These are phyloP conservation scores for Grigorovia transvaalensis DNA, from an alignment of 805 yeast species.

Conservation along the genomic window DNA sequence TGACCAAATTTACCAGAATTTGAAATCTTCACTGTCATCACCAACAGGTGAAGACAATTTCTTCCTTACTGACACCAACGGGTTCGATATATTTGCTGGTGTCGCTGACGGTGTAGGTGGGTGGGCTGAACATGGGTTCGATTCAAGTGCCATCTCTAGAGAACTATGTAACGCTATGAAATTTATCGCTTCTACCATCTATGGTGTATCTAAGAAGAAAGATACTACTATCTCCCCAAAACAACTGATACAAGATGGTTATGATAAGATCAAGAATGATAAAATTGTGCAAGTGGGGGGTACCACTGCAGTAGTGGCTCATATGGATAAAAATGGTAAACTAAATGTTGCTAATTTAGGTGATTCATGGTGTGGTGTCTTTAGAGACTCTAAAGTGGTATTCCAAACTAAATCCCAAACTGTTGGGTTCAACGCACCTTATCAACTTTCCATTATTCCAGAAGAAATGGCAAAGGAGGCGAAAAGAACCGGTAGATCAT, in stretches of 20 bases:
- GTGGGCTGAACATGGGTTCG: constrained; percentile 87
- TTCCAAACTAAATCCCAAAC: constrained; percentile 67
- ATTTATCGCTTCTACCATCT: constrained; percentile 11
- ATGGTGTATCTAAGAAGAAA: constrained; percentile 2
- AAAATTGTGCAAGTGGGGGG: constrained; percentile 79
- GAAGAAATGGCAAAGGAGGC: constrained; percentile 43
- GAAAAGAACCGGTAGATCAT: constrained; percentile 44
- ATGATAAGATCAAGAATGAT: constrained; percentile 38
- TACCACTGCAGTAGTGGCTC: constrained; percentile 84
- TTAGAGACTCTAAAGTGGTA: constrained; percentile 53
- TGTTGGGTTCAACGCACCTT: constrained; percentile 86
- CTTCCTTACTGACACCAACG: constrained; percentile 33
- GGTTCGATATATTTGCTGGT: constrained; percentile 45
- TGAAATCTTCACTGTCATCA: constrained; percentile 34
- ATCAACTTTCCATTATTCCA: constrained; percentile 81
- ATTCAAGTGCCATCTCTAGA: constrained; percentile 77
- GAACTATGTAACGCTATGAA: constrained; percentile 58
- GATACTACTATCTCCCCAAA: constrained; percentile 28
- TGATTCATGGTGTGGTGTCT: constrained; percentile 89
- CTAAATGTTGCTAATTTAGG: constrained; percentile 74
- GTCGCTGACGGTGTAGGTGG: constrained; percentile 98
- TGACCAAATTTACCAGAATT: constrained; percentile 33
- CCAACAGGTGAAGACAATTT: constrained; percentile 74
- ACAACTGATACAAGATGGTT: constrained; percentile 46
- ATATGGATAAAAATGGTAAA: constrained; percentile 41